Base-by-base conservation (phyloP, 192 early-diverging fungal species). In the Entomortierella lignicola region DNA sequence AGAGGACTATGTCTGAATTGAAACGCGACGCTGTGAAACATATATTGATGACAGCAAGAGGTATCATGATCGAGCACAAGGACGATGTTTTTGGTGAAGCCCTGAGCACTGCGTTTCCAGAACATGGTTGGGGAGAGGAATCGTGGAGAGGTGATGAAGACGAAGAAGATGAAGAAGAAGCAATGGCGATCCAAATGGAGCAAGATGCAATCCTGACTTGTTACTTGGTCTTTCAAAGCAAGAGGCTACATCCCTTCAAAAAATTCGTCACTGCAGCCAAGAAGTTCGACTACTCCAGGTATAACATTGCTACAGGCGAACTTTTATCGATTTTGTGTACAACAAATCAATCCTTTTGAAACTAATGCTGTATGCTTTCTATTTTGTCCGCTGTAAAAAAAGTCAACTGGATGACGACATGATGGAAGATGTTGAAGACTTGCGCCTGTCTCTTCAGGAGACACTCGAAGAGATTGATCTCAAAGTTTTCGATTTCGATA, bases 391-490 rank as follows among this genome's bases (percentile, higher is more conserved):
- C 65, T 37, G 10, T 7, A 37, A 37, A 37, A 37, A 37, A 37
- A 74, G 72, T 34, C 72, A 66, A 31, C 58, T 74, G 23, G 72
- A 66, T 41, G 63, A 74, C 13, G 72, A 74, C 18, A 74, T 74
- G 72, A 43, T 15, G 41, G 56, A 74, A 7, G 72, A 74, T 41
- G 72, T 74, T 4, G 48, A 65, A 21, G 63, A 66, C 60, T 42
- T 74, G 44, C 55, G 57, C 23, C 27, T 60, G 42, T 73, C 72
- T 12, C 41, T 74, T 32, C 72, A 66, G 42, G 72, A 61, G 57
- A 55, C 57, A 3, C 32, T 74, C 25, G 72, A 74, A 26, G 47
- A 26, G 6, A 32, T 62, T 6, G 64, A 74, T 37, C 21, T 48
- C 0, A 57, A 66, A 17, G 31, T n/a, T 10, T 74, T 74, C 53